Base-by-base conservation (phyloP, 208 protist genomes). In the Trypanosoma grayi region DNA sequence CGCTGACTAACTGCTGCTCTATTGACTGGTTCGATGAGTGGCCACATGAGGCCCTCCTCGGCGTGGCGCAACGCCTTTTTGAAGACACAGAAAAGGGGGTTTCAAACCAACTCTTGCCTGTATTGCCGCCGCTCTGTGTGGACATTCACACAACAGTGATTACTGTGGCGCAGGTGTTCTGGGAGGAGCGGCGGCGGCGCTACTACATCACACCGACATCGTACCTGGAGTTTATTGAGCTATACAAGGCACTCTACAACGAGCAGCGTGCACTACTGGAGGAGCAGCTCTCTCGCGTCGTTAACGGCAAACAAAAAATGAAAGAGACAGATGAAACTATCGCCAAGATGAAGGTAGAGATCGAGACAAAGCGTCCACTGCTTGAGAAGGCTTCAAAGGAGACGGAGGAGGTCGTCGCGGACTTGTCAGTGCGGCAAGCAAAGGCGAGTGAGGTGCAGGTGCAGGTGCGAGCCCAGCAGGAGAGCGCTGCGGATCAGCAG, bases 21-120 rank as follows among this genome's bases (percentile, higher is more conserved):
- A 98, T 99, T 60, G 97, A 99, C 74, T 99, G 98, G 98, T 98
- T 98, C 67, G 90, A 96, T 60, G 86, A 93, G 62, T 99, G 98
- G 97, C 96, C 98, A 31, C 43, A 61, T 11, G 93, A 98, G 65
- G 98, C 97, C 7, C 81, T 99, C 13, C 67, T 79, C 45, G 80
- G 76, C 46, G 97, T 99, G 13, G 81, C 95, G 24, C 60, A 73
- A 54, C 82, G 83, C n/a, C 52, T 94, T 61, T 80, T 97, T 66
- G 57, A 85, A 40, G 83, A 93, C 44, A 54, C 79, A 9, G 50
- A 66, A 54, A 51, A n/a, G 54, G 36, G 28, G 10, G 57, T 31
- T 48, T 72, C 34, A 52, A 60, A 60, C 14, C 63, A 81, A 37
- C 65, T 95, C n/a, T 55, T 81, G 55, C 73, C 70, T 36, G 62